Evolutionary conservation across 306 rosid species (phyloP).

Genomic region (Morella rubra): DNA sequence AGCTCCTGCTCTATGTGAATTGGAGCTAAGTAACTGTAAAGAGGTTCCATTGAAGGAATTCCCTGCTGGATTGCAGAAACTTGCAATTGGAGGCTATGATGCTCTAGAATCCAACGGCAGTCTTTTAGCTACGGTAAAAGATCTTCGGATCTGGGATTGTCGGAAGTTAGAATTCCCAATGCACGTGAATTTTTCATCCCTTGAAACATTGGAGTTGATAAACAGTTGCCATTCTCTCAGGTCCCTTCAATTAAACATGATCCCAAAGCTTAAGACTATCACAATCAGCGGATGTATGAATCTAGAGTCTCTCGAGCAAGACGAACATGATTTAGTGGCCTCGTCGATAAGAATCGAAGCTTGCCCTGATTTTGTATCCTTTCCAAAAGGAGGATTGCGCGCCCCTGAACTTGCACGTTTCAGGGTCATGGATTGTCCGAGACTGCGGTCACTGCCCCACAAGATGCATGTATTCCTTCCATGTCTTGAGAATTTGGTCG

Average conservation of each 20-base stretch:
- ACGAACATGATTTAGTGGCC: neutral
- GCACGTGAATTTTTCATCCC: neutral
- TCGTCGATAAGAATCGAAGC: neutral
- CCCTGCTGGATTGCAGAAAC: neutral
- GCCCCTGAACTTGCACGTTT: constrained; percentile 4
- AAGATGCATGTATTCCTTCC: constrained; percentile 18
- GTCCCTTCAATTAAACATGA: neutral
- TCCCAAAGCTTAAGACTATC: constrained; percentile 9
- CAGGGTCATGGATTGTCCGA: neutral
- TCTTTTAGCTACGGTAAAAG: neutral
- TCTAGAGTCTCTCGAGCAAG: neutral
- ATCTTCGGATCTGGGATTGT: neutral
- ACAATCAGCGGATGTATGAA: neutral
- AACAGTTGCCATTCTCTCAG: constrained; percentile 5
- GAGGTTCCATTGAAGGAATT: neutral
- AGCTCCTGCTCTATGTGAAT: neutral
- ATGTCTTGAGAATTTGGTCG: neutral
- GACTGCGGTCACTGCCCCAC: neutral
- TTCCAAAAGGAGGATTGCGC: constrained; percentile 12
- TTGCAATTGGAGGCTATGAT: neutral
- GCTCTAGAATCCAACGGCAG: neutral
- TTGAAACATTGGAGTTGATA: neutral
- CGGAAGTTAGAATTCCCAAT: constrained; percentile 1
- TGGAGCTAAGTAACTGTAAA: neutral
- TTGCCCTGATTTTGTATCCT: fast-evolving